phyloP scores from a whole-genome alignment of 2,329 filamentous ascomycete genomes.

The Trichoderma koningiopsis region DNA sequence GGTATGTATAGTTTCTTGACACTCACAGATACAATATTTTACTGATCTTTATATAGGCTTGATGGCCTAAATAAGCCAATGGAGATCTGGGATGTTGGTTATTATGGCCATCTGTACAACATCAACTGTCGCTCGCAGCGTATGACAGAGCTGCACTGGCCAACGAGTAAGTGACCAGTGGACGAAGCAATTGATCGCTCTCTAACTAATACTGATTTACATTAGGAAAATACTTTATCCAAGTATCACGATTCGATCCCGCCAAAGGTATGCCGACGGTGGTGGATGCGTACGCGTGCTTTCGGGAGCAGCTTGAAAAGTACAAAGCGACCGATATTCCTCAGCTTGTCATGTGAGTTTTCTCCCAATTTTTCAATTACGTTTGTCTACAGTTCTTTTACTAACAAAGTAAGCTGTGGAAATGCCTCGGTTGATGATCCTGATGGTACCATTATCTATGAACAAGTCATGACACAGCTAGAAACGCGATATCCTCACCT shows the following conservation, averaged over 20 bases:
- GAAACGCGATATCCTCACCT: constrained; percentile 64
- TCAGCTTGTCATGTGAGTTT: constrained; percentile 67
- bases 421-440: constrained; percentile 82
- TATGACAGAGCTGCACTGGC: constrained; percentile 61
- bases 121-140: constrained; percentile 59
- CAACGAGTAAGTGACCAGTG: constrained; percentile 45
- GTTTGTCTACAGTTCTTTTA: background rate
- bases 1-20: constrained; percentile 35
- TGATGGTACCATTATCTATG: constrained; percentile 71
- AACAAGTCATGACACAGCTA: constrained; percentile 69
- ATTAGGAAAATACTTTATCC: constrained; percentile 70
- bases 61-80: constrained; percentile 80
- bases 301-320: constrained; percentile 63
- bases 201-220: background rate
- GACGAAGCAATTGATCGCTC: background rate
- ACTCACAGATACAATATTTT: background rate
- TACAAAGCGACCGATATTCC: constrained; percentile 52
- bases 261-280: constrained; percentile 81
- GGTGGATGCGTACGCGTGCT: constrained; percentile 73
- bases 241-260: constrained; percentile 81
- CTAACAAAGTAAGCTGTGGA: constrained; percentile 52
- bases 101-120: constrained; percentile 76
- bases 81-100: constrained; percentile 68
- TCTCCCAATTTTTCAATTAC: background rate
- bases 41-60: constrained; percentile 43